Evolutionary conservation across 1,284 basidiomycete genomes (phyloP), one percentile per base, ranked within the genome.

Genomic region (Irpex rosettiformis): DNA sequence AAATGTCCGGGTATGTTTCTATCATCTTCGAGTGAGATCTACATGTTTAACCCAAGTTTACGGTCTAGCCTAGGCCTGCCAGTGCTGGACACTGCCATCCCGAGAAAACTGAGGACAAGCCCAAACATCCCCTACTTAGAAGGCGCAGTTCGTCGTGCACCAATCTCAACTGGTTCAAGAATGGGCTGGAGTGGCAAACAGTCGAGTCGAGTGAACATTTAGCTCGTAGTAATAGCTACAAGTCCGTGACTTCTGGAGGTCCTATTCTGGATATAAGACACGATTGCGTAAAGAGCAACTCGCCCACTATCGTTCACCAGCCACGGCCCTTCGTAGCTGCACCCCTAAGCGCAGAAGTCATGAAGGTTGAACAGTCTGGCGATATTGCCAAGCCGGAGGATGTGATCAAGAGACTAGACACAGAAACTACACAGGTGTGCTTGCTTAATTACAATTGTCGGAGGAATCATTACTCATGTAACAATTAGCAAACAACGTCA

Each of bases 271-370:
- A 60, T 28, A 57, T 57, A 25, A 33, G 52, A 29, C 55, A 54
- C 29, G 30, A n/a, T 33, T 55, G 56, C n/a, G 59, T 60, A 13
- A 60, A 60, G 27, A 48, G 52, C 21, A 22, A 22, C 10, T 57
- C 59, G n/a, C 59, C 59, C 8, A 58, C 56, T 7, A 33, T 60
- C 10, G 47, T 60, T 8, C 52, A 60, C 22, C 56, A 60, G 45
- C 27, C 27, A 13, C 21, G 22, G 16, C 52, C 43, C 2, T 40
- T 25, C 47, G 49, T 7, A 30, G 11, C 51, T 13, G 29, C 43
- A 11, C 43, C 56, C 11, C 55, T 33, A 5, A 25, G 42, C 3
- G 59, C 59, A 13, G 56, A 57, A 42, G 10, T 59, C 11, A 16
- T 60, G 42, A 4, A 51, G 8, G 16, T 22, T 11, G 47, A 51